phyloP scores from a whole-genome alignment of 495 filamentous ascomycete species.

The Podospora australis region DNA sequence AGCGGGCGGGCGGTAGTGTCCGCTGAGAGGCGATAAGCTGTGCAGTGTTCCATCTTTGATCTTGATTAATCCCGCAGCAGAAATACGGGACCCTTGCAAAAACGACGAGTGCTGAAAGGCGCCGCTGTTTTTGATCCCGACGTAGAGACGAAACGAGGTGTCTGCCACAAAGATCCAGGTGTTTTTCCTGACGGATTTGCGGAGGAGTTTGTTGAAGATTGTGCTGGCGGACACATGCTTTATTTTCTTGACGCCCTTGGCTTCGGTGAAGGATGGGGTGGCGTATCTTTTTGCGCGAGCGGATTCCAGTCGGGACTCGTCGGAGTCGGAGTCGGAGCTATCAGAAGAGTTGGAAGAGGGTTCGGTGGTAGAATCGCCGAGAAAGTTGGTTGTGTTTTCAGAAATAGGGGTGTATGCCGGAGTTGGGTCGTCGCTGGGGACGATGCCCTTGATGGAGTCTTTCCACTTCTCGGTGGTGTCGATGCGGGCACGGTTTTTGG shows the following conservation, averaged over 20 bases:
- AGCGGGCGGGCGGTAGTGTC: conserved; percentile 80
- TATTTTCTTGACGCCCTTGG: conserved; percentile 56
- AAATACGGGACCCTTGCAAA: conserved; percentile 71
- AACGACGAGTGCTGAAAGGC: conserved; percentile 90
- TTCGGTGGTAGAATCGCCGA: conserved; percentile 17
- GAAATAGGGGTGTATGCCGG: conserved; percentile 38
- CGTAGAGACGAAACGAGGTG: conserved; percentile 78
- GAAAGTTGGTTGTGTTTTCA: conserved; percentile 12
- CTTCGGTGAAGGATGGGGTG: conserved; percentile 46
- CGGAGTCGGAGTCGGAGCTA: background rate
- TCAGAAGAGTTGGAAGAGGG: conserved; percentile 5
- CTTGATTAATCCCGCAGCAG: conserved; percentile 78
- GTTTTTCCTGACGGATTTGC: conserved; percentile 64
- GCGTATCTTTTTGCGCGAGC: conserved; percentile 45
- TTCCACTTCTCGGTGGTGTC: conserved; percentile 69
- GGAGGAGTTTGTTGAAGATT: conserved; percentile 64
- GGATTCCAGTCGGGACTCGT: no score
- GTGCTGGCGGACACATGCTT: conserved; percentile 60
- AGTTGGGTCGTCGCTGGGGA: conserved; percentile 54
- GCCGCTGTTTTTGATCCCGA: conserved; percentile 84
- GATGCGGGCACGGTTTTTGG: conserved; percentile 68
- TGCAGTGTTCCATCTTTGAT: conserved; percentile 70
- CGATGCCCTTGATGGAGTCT: conserved; percentile 74
- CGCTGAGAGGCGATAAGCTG: conserved; percentile 53
- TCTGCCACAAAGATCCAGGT: conserved; percentile 92